Evolutionary conservation across 257 asterid genomes (phyloP), one percentile per base, ranked within the genome.

Genomic region (Euphrasia confusa): DNA sequence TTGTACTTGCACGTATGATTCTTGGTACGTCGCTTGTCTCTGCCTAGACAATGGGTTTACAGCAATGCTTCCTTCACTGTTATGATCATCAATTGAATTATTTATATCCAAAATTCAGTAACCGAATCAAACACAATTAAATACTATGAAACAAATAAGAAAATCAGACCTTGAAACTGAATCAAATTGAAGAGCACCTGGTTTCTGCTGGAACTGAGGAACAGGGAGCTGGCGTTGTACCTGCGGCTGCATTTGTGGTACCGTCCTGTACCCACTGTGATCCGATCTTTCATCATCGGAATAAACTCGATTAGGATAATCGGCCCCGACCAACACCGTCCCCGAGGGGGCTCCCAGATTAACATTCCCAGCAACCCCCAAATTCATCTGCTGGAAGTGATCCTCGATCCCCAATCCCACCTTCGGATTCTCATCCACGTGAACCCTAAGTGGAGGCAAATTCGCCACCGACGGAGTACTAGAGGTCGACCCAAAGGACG

Each of bases 231-330:
- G 89, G 2, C 62, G 65, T 28, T 72, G 91, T 54, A 69, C 69
- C 65, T 71, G 84, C 18, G 45, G 72, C 69, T 80, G 95, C 21
- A 60, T 13, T 14, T 75, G 87, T 53, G 65, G 76, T 4, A 58
- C 64, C 77, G 72, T 72, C 66, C 74, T 71, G 57, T 68, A 76
- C 47, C 82, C 89, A 54, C 85, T 76, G 21, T 82, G 89, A 60
- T 87, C 97, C 26, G 90, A 82, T 79, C 89, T 84, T 62, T 87
- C 96, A 57, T 88, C 98, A 10, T 88, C 94, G 0, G 94, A 76
- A 17, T 73, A 32, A 49, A 54, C 65, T 54, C 85, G 66, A 65
- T 69, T 77, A 9, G 54, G 61, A 45, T 83, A 79, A 69, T 90
- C 94, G 14, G 83, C 94, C n/a, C 82, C 86, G 63, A 66, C 82